Percentiles rank a stretch among this genome's conserved stretches.
Evolutionary conservation across 345 rosid species (phyloP).

Genomic region (Murraya koenigii): DNA sequence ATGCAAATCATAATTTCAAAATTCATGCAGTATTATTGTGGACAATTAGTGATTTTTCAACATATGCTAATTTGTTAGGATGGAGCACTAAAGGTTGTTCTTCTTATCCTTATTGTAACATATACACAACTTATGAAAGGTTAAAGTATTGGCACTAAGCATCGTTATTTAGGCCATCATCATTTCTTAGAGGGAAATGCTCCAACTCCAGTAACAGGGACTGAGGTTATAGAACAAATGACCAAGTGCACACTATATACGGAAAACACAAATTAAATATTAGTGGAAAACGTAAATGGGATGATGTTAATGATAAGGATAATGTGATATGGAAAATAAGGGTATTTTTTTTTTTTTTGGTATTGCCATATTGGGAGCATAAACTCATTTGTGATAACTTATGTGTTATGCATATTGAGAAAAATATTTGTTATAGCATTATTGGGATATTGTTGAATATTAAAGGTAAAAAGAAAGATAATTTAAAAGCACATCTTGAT

Average conservation of each 20-base stretch:
- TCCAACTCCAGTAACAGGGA: background rate
- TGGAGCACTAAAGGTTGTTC: background rate
- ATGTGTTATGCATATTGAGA: background rate
- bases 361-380: background rate
- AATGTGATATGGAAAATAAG: background rate
- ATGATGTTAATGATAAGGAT: no score
- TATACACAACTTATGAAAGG: background rate
- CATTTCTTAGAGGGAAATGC: background rate
- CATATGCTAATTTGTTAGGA: background rate
- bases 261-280: background rate
- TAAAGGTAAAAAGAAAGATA: background rate
- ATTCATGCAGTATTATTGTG: background rate
- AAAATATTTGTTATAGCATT: constrained; percentile 15
- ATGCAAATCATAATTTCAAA: background rate
- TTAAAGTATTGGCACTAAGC: no score
- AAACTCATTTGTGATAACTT: background rate
- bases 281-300: background rate
- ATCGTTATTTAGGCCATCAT: constrained; percentile 5
- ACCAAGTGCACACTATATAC: background rate
- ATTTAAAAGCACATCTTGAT: background rate
- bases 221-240: background rate
- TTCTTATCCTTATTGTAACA: background rate
- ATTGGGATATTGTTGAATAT: background rate
- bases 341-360: background rate
- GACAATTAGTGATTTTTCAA: background rate